phyloP scores from a whole-genome alignment of 2,329 filamentous ascomycete genomes.

The Capronia coronata region DNA sequence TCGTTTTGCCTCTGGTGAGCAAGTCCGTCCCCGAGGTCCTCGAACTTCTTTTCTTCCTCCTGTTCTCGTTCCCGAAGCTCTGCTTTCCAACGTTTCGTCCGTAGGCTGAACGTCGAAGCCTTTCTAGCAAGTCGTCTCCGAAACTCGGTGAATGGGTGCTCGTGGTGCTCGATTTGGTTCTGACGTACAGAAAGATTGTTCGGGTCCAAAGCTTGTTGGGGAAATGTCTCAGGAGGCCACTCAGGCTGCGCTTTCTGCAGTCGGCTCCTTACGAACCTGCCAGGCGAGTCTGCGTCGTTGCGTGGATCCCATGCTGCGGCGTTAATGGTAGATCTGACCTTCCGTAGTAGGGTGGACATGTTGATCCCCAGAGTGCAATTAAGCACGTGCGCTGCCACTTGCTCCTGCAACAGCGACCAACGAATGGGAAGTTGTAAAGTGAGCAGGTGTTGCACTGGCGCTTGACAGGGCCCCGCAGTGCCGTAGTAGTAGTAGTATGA shows the following conservation, averaged over 20 bases:
- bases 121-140: slow-evolving; percentile 25
- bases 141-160: slow-evolving; percentile 17
- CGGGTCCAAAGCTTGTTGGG: slow-evolving; percentile 6
- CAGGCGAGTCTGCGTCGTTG: slow-evolving; percentile 1
- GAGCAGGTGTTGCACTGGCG: slow-evolving; percentile 6
- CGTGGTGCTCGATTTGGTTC: neutral
- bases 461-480: neutral
- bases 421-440: slow-evolving; percentile 2
- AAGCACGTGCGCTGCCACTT: slow-evolving; percentile 2
- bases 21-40: neutral
- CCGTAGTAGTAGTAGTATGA: neutral
- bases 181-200: slow-evolving; percentile 7
- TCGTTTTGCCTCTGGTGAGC: neutral
- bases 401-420: neutral
- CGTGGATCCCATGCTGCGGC: slow-evolving; percentile 2
- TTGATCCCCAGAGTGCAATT: neutral
- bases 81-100: slow-evolving; percentile 13
- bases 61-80: slow-evolving; percentile 7
- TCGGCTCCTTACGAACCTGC: slow-evolving; percentile 5
- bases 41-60: slow-evolving; percentile 5
- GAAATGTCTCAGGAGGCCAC: slow-evolving; percentile 2
- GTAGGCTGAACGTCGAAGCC: slow-evolving; percentile 25
- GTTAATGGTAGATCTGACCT: slow-evolving; percentile 21
- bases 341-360: slow-evolving; percentile 26
- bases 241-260: slow-evolving; percentile 8